phyloP scores from a whole-genome alignment of 352 stramenopile genomes.

The Pythium sp. region DNA sequence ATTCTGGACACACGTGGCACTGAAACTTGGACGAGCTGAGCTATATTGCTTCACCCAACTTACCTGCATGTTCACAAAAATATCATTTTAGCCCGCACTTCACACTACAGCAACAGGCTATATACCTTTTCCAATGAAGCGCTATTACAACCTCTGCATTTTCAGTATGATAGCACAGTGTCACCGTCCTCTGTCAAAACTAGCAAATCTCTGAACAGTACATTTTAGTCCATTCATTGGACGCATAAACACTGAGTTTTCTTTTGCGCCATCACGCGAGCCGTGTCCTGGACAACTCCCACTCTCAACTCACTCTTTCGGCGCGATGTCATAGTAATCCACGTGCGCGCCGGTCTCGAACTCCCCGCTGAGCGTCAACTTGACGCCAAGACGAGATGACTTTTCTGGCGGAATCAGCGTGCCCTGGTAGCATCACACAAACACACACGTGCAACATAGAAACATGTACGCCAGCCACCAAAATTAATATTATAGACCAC shows the following conservation, averaged over 20 bases:
- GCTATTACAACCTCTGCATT: too few species aligned
- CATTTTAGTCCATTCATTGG: neutral
- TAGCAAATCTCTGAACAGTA: neutral
- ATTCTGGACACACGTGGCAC: too few species aligned
- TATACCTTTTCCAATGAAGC: neutral
- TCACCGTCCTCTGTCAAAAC: too few species aligned
- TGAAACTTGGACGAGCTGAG: too few species aligned
- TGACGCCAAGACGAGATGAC: constrained; percentile 63
- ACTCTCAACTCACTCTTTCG: constrained; percentile 1
- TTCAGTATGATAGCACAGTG: too few species aligned
- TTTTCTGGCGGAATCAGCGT: constrained; percentile 44
- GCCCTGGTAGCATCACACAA: constrained; percentile 19
- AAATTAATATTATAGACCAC: neutral
- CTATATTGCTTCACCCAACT: too few species aligned
- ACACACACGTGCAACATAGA: neutral
- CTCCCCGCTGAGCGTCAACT: constrained; percentile 40
- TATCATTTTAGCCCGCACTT: too few species aligned
- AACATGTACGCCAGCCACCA: neutral
- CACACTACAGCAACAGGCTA: too few species aligned
- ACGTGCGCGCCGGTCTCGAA: constrained; percentile 67
- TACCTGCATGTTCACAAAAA: too few species aligned
- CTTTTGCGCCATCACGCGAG: neutral
- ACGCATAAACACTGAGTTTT: neutral
- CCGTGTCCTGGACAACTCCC: neutral
- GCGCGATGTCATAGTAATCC: constrained; percentile 67